Evolutionary conservation across 495 filamentous ascomycete genomes (phyloP).

Genomic region (Penicillium egyptiacum): DNA sequence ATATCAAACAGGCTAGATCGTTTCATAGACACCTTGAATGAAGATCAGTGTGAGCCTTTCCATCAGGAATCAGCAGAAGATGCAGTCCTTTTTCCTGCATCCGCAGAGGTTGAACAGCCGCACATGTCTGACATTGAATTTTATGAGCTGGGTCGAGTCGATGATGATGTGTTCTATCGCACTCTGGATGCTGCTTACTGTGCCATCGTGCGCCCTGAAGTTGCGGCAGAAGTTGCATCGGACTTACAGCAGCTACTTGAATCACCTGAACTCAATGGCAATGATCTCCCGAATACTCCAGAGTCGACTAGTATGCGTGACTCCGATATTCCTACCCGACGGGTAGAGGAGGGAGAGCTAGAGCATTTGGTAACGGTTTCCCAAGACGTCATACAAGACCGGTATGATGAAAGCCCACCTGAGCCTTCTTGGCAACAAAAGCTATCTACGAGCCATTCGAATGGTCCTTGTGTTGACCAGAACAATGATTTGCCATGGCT

Average conservation of each 20-base stretch:
- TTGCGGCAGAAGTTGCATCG: slow-evolving; percentile 1
- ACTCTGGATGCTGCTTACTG: slow-evolving; percentile 22
- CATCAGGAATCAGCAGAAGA: neutral
- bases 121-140: neutral
- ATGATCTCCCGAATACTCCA: neutral
- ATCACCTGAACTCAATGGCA: neutral
- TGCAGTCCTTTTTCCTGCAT: neutral
- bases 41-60: neutral
- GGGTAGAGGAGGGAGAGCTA: neutral
- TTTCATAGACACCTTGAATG: neutral
- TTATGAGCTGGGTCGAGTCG: neutral
- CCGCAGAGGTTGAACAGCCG: neutral
- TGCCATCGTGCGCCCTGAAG: slow-evolving; percentile 6
- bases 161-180: slow-evolving; percentile 12
- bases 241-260: neutral
- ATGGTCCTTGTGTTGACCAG: neutral
- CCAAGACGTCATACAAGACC: neutral
- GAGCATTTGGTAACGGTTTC: neutral
- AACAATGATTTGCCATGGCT: slow-evolving; percentile 2
- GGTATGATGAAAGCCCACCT: neutral
- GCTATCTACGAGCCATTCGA: neutral
- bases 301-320: neutral
- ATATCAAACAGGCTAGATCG: neutral
- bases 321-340: neutral
- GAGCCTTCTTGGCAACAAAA: neutral